A percentile compares a stretch with the other conserved stretches of the same genome.
Evolutionary conservation across 2,329 filamentous ascomycete species (phyloP).

Genomic region (Lithohypha guttulata): DNA sequence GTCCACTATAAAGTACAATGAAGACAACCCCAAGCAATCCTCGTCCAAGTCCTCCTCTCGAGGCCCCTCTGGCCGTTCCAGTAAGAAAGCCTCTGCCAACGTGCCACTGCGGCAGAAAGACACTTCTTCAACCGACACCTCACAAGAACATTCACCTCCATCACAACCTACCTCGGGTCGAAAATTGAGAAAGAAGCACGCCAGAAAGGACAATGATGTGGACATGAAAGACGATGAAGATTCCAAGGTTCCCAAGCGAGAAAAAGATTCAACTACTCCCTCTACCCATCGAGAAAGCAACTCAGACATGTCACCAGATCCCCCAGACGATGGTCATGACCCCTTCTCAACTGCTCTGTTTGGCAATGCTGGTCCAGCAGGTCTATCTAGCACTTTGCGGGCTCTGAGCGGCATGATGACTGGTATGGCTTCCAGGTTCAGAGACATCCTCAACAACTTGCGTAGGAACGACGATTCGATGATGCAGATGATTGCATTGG

Average conservation of each 20-base stretch:
- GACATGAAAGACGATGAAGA: conserved; percentile 57
- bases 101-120: conserved; percentile 12
- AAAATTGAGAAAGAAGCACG: conserved; percentile 44
- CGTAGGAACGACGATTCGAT: conserved; percentile 76
- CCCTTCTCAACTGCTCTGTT: conserved; percentile 55
- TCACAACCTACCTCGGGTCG: conserved; percentile 23
- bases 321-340: conserved; percentile 49
- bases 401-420: conserved; percentile 88
- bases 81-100: conserved; percentile 52
- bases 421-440: conserved; percentile 65
- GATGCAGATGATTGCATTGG: conserved; percentile 79
- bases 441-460: conserved; percentile 65
- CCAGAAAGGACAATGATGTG: conserved; percentile 52
- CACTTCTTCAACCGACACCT: conserved; percentile 7
- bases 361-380: conserved; percentile 51
- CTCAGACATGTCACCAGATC: conserved; percentile 15
- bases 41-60: conserved; percentile 53
- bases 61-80: conserved; percentile 57
- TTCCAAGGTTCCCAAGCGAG: conserved; percentile 32
- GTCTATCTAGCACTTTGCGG: conserved; percentile 68
- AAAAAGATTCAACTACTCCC: conserved; percentile 37
- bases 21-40: conserved; percentile 47
- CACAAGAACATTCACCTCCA: conserved; percentile 1
- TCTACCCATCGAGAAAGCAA: conserved; percentile 46
- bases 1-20: conserved; percentile 53